Conservation (phyloP, 1,284 basidiomycete species). For the Sanghuangporus weigelae region DNA sequence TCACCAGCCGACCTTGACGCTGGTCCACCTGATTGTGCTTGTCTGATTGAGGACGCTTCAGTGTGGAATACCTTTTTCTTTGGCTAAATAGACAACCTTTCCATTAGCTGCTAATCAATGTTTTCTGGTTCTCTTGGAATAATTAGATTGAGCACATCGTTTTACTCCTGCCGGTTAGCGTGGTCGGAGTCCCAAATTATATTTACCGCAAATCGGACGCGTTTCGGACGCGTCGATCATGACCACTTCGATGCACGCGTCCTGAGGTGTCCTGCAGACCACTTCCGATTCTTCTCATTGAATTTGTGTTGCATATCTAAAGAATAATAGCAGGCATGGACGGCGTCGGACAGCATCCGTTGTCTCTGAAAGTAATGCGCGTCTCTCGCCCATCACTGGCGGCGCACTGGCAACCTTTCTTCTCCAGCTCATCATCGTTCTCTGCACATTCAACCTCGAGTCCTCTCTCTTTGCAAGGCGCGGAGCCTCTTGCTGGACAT, state of each 20-base stretch:
- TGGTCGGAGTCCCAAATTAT: neutral
- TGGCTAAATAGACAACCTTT: no score
- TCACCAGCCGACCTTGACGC: conserved; percentile 4
- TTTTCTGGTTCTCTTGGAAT: no score
- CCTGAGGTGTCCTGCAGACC: neutral
- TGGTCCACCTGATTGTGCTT: no score
- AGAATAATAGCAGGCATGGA: conserved; percentile 35
- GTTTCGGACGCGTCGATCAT: conserved; percentile 3
- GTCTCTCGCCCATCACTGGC: conserved; percentile 75
- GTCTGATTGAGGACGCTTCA: no score
- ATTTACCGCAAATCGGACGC: neutral
- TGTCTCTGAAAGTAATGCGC: conserved; percentile 78
- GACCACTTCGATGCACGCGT: neutral
- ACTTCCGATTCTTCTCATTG: neutral
- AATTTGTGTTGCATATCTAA: neutral
- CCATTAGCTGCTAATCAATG: neutral
- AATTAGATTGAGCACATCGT: no score
- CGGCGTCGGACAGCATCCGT: conserved; percentile 46
- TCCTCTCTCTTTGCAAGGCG: conserved; percentile 71
- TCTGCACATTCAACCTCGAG: conserved; percentile 73
- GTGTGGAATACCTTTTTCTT: no score
- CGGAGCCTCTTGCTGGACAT: conserved; percentile 57
- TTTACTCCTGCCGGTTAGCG: no score
- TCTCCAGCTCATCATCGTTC: conserved; percentile 73
- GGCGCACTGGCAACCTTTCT: conserved; percentile 76